Evolutionary conservation across 371 early-diverging fungal species (phyloP), one percentile per base, ranked within the genome.

Genomic region (Batrachochytrium dendrobatidis): DNA sequence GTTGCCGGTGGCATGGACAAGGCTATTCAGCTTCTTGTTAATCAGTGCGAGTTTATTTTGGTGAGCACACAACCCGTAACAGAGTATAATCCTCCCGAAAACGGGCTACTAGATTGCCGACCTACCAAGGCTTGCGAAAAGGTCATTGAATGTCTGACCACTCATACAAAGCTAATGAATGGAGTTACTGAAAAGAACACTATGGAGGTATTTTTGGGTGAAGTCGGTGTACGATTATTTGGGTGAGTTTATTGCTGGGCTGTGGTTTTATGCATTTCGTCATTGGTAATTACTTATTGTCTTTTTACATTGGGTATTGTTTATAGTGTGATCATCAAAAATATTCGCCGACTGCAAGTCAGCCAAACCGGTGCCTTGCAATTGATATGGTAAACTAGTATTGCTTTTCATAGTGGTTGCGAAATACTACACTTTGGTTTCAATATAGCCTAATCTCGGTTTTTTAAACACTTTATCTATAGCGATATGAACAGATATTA

Each of bases 1-100:
- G 91, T 93, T 1, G 94, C 92, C 0, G 72, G 77, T 24, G 92
- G 94, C n/a, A 79, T 94, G 82, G 94, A 94, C 73, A 83, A 85
- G 61, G 81, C 88, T 31, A 92, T 94, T 39, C 72, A 83, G 71
- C 81, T 83, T 1, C 75, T 91, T 4, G 70, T 91, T 56, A 77
- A 83, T 18, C 91, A 91, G 58, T 83, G 85, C 7, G 87, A 91
- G 52, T 83, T 76, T 49, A 84, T 92, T 22, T 67, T 93, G 35
- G 39, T 74, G 10, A 72, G 67, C 10, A 79, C 80, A 58, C 92
- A 91, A 68, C 63, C 49, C 6, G 66, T 70, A 20, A 69, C 66
- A 24, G 92, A 91, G 52, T 93, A 80, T 56, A 84, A 84, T 52
- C 93, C 91, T 0, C 59, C 71, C 5, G 70, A 69, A 30, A 75